phyloP scores from a whole-genome alignment of 805 yeast genomes.

The Wickerhamomyces strasburgensis region DNA sequence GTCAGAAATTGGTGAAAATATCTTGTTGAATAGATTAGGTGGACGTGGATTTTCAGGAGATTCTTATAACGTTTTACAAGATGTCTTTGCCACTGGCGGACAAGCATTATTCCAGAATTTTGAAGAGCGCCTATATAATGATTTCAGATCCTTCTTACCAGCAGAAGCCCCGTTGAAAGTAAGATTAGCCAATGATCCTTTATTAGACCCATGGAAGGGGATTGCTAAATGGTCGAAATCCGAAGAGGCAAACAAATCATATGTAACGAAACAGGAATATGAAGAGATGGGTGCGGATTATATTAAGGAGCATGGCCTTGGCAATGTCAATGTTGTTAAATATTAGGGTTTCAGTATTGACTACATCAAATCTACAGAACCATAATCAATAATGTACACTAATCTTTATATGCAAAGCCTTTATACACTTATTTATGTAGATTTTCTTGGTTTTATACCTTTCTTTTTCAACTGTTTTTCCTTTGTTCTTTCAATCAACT shows the following conservation, averaged over 20 bases:
- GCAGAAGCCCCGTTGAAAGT: conserved; percentile 56
- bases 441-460: conserved; percentile 61
- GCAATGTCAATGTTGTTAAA: conserved; percentile 38
- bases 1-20: conserved; percentile 67
- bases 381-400: no score
- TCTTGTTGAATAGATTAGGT: conserved; percentile 55
- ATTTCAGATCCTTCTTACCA: conserved; percentile 70
- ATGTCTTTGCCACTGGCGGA: conserved; percentile 87
- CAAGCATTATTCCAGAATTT: conserved; percentile 61
- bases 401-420: no score
- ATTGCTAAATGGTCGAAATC: conserved; percentile 74
- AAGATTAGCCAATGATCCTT: conserved; percentile 60
- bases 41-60: conserved; percentile 54
- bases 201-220: conserved; percentile 88
- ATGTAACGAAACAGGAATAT: conserved; percentile 66
- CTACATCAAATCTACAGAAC: neutral
- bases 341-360: no score
- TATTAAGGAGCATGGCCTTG: conserved; percentile 78
- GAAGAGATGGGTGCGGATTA: conserved; percentile 88
- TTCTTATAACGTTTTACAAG: conserved; percentile 46
- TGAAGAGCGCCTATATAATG: conserved; percentile 60
- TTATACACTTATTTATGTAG: neutral
- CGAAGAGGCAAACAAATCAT: conserved; percentile 40
- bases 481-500: conserved; percentile 63
- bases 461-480: conserved; percentile 60